Evolutionary conservation across 169 alveolate species (phyloP).

Genomic region (Plasmodium cynomolgi): DNA sequence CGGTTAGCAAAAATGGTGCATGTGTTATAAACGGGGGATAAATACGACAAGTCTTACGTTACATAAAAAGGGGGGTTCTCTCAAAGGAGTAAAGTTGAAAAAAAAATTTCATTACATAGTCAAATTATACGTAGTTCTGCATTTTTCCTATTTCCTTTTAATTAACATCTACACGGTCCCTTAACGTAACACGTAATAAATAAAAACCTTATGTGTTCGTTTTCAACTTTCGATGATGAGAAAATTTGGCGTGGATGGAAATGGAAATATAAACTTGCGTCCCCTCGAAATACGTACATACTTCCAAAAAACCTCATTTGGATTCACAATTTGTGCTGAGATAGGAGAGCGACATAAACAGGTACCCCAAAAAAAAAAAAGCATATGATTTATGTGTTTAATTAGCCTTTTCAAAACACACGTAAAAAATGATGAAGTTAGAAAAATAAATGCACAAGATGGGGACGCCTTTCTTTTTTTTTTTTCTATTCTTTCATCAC

Average conservation of each 20-base stretch:
- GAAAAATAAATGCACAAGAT: conserved; percentile 3
- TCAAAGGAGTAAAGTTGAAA: not conserved
- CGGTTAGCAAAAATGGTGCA: not conserved
- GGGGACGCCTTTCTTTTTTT: not conserved
- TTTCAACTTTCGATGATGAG: not conserved
- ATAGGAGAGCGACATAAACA: not conserved
- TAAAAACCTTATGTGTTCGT: not conserved
- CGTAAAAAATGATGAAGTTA: conserved; percentile 2
- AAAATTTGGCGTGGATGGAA: not conserved
- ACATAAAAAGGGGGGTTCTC: not conserved
- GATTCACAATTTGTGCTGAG: not conserved
- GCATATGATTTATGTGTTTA: not conserved
- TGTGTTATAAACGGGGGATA: not conserved
- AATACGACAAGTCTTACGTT: not conserved
- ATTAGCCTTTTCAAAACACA: not conserved
- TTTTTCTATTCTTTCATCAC: not conserved
- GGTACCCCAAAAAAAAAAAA: not conserved
- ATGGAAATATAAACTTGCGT: not conserved
- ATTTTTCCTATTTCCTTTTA: not conserved
- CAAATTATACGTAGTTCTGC: not conserved
- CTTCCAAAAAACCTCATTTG: not conserved
- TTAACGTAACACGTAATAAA: not conserved
- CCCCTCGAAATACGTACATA: not conserved
- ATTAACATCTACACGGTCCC: not conserved
- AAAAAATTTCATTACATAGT: not conserved